Conservation (phyloP, 768 basidiomycete genomes). For the Lactarius evosmus region DNA sequence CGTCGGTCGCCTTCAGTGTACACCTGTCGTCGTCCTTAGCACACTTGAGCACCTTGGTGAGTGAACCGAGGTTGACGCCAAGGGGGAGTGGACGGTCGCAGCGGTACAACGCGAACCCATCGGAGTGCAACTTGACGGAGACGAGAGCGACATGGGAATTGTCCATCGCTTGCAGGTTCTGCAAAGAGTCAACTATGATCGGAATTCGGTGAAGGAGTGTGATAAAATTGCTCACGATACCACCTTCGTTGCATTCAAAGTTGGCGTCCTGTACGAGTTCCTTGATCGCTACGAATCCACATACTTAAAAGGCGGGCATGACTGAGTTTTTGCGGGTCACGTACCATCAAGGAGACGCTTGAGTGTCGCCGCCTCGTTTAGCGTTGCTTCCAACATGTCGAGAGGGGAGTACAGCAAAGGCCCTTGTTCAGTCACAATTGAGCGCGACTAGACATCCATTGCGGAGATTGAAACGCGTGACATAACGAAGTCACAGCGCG, state of each 20-base stretch:
- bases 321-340: slow-evolving; percentile 30
- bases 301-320: slow-evolving; percentile 13
- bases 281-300: slow-evolving; percentile 70
- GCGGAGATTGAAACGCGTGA: slow-evolving; percentile 29
- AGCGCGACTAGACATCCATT: not conserved
- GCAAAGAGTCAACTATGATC: not conserved
- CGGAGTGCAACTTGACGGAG: slow-evolving; percentile 71
- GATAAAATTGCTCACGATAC: slow-evolving; percentile 55
- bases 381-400: slow-evolving; percentile 90
- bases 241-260: slow-evolving; percentile 95
- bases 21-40: slow-evolving; percentile 95
- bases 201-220: not conserved
- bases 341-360: slow-evolving; percentile 92
- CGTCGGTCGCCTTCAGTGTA: slow-evolving; percentile 87
- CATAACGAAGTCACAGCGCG: slow-evolving; percentile 23
- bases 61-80: slow-evolving; percentile 79
- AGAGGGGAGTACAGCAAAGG: slow-evolving; percentile 3
- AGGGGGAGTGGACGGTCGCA: slow-evolving; percentile 95
- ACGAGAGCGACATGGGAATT: slow-evolving; percentile 99
- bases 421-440: not conserved
- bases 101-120: slow-evolving; percentile 83
- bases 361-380: slow-evolving; percentile 80
- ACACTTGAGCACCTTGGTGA: slow-evolving; percentile 95
- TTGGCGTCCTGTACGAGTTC: slow-evolving; percentile 97
- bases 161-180: slow-evolving; percentile 97